A percentile compares a stretch with the other conserved stretches of the same genome.
Conservation (phyloP, 2,329 filamentous ascomycete genomes). For the Fusarium solani-melongenae region DNA sequence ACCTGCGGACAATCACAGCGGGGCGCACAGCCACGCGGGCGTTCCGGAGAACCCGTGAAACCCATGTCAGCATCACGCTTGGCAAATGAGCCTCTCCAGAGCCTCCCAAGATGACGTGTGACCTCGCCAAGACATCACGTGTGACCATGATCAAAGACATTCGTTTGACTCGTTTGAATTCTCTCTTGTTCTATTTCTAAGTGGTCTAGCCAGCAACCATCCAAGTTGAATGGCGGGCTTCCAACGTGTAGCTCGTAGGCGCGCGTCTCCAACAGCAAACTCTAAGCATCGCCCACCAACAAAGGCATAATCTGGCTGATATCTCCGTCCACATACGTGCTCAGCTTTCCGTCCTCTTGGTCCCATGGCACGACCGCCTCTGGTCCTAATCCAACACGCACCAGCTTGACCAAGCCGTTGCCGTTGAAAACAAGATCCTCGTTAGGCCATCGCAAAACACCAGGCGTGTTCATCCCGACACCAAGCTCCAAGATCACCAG, state of each 20-base stretch:
- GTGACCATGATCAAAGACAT: neutral
- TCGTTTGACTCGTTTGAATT: neutral
- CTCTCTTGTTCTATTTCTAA: neutral
- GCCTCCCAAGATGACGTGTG: slow-evolving; percentile 14
- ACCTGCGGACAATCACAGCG: neutral
- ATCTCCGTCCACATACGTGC: slow-evolving; percentile 36
- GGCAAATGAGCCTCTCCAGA: slow-evolving; percentile 25
- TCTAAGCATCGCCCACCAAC: neutral
- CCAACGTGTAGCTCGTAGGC: neutral
- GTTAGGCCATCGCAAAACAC: slow-evolving; percentile 38
- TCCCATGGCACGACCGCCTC: slow-evolving; percentile 38
- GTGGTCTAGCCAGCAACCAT: neutral
- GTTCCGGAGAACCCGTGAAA: slow-evolving; percentile 4
- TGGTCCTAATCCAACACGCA: slow-evolving; percentile 31
- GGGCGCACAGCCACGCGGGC: slow-evolving; percentile 36
- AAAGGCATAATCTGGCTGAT: slow-evolving; percentile 8
- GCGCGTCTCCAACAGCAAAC: neutral
- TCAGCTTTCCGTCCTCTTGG: slow-evolving; percentile 28
- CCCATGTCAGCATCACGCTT: slow-evolving; percentile 21
- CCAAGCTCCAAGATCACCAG: slow-evolving; percentile 37
- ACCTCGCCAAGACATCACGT: slow-evolving; percentile 1
- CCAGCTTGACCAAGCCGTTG: slow-evolving; percentile 24
- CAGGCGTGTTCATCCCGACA: slow-evolving; percentile 38
- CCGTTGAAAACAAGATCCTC: slow-evolving; percentile 30
- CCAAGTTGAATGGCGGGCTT: neutral